Evolutionary conservation across 1,284 basidiomycete species (phyloP), one percentile per base, ranked within the genome.

Genomic region (Bothia castanella): DNA sequence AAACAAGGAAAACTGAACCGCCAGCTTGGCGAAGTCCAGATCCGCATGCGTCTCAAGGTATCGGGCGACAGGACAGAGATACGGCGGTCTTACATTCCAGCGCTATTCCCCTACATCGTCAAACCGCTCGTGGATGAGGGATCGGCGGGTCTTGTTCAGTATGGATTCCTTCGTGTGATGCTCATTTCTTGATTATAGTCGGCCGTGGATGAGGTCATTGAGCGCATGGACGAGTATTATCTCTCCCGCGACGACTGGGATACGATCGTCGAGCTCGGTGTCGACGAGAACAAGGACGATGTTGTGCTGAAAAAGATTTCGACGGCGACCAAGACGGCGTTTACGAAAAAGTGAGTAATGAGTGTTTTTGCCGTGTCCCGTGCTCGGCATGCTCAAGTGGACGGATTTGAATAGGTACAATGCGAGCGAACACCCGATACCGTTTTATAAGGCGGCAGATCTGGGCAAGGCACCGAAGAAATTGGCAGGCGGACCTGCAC

Each of bases 211-310:
- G 83, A 86, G 2, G 84, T 95, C 21, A 97, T 99, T 51, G 75
- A 81, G 21, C 72, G 75, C 14, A 96, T 99, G 93, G 96, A 99
- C 69, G 87, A 90, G 42, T 99, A 99, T 69, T 98, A 84, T 70
- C 72, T 99, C 32, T 86, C 86, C 7, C 89, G 89, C 57, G 96
- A 98, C 34, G 96, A 99, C 64, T 96, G 95, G 90, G 97, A 99
- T 60, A 86, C 90, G 11, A 79, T 98, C 45, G 80, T 98, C 47
- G 96, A 99, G 68, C 79, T 99, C 11, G 96, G 95, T 1, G 79
- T 99, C 11, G 95, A 85, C 51, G 78, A 87, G 7, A 81, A 86
- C 62, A 83, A 80, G 57, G 89, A 89, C 41, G 87, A 88, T 0
- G 39, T 76, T 0, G 75, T 93, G 9, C 67, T 89, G 57, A 97